Base-by-base conservation (phyloP, 2,329 filamentous ascomycete species). In the Pleomassaria siparia region DNA sequence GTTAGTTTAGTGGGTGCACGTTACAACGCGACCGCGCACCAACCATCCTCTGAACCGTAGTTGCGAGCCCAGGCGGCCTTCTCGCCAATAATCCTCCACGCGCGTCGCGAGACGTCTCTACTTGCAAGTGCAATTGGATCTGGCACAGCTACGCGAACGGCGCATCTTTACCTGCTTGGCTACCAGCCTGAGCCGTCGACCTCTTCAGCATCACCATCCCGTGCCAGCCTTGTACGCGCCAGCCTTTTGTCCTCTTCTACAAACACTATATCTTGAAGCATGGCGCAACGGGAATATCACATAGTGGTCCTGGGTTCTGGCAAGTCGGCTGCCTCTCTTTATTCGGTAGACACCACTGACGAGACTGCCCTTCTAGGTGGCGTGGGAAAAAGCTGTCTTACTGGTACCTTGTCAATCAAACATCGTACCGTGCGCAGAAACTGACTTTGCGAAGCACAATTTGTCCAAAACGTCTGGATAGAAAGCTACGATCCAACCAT, bases 381-480 rank as follows among this genome's bases (percentile, higher is more conserved):
- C 70, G 90, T 95, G 67, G 90, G 90, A 53, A 95, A 95, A 75
- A 95, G 89, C 71, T 95, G 90, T 78, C 78, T 95, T 61, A 95
- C 90, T 72, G 89, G 89, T 94, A 78, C 70, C 77, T 69, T 43
- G 49, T 49, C 59, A 37, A 22, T 20, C 33, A 5, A 4, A 18
- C 13, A 20, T 20, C 21, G 33, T 20, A 7, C 7, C 5, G 11
- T 3, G 13, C 20, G 20, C 24, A 26, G 21, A 44, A 22, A 49
- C 61, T 66, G 40, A 67, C 52, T 11, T 26, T 18, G 13, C 29
- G 43, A 47, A 72, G 90, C 91, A 63, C 90, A 95, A 78, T 95
- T 95, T 64, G 90, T 95, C 43, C 89, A 94, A 72, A 91, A 94
- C 74, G 87, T 95, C 62, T 95, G 90, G 88, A 92, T 95, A 67